Evolutionary conservation across 1,284 basidiomycete species (phyloP).

Genomic region (Ustilago xerochloae): DNA sequence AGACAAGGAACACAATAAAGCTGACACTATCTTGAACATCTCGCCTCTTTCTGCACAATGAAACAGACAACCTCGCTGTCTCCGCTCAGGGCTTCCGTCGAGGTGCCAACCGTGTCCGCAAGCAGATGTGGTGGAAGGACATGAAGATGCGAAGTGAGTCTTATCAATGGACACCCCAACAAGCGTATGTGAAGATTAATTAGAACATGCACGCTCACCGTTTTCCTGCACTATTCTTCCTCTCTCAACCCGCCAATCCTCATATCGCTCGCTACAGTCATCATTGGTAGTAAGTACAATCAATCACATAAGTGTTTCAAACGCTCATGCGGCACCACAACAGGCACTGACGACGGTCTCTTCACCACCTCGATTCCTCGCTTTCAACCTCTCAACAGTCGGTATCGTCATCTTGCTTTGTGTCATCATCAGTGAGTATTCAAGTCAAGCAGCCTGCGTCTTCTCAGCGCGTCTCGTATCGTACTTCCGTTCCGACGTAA

Average conservation of each 20-base stretch:
- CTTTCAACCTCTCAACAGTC: constrained; percentile 17
- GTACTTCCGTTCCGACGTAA: not conserved
- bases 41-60: not conserved
- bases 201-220: not conserved
- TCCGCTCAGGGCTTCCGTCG: constrained; percentile 99
- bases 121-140: constrained; percentile 77
- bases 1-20: not conserved
- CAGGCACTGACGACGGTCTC: not conserved
- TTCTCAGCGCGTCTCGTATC: not conserved
- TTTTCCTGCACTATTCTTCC: not conserved
- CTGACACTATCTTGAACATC: not conserved
- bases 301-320: not conserved
- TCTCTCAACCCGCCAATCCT: too few relatives aligned
- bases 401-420: constrained; percentile 66
- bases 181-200: not conserved
- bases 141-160: constrained; percentile 54
- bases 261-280: constrained; percentile 14
- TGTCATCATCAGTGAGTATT: constrained; percentile 65
- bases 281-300: constrained; percentile 35
- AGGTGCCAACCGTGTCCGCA: constrained; percentile 95
- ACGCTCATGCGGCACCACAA: not conserved
- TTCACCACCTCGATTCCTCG: not conserved
- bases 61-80: constrained; percentile 89
- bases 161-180: not conserved
- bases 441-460: too few relatives aligned